phyloP scores from a whole-genome alignment of 257 asterid genomes.

The Rhazya stricta region DNA sequence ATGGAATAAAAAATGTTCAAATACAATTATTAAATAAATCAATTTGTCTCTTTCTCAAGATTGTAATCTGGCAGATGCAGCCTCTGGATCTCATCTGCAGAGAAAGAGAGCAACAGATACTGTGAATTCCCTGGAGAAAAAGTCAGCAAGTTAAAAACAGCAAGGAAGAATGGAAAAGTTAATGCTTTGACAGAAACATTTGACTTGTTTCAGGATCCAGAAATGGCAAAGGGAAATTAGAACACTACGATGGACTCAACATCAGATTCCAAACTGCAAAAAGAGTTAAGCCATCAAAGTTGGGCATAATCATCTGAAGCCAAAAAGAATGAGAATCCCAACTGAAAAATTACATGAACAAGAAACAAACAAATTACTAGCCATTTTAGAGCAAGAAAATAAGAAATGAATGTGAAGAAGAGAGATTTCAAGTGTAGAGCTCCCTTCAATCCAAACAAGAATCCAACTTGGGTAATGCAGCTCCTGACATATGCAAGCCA shows the following conservation, averaged over 20 bases:
- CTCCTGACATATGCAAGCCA: conserved; percentile 86
- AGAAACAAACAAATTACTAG: conserved; percentile 3
- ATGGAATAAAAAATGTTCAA: not conserved
- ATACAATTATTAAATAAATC: not conserved
- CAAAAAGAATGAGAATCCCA: conserved; percentile 1
- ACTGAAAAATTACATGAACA: not conserved
- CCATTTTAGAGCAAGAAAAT: conserved; percentile 3
- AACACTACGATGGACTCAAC: not conserved
- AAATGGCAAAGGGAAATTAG: conserved; percentile 34
- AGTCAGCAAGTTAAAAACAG: conserved; percentile 7
- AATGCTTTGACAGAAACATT: not conserved
- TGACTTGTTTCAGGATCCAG: conserved; percentile 28
- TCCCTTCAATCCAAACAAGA: conserved; percentile 98
- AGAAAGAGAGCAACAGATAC: not conserved
- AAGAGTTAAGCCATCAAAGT: not conserved
- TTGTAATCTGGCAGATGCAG: not conserved
- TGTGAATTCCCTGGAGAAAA: conserved; percentile 13
- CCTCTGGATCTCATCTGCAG: conserved; percentile 3
- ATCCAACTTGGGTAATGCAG: conserved; percentile 45
- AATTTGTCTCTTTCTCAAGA: not conserved
- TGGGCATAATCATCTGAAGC: not conserved
- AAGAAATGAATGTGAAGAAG: not conserved
- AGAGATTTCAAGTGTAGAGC: conserved; percentile 47
- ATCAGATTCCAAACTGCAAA: conserved; percentile 21
- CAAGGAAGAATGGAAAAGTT: not conserved